Evolutionary conservation across 306 rosid genomes (phyloP).

Genomic region (Glycine tomentella): DNA sequence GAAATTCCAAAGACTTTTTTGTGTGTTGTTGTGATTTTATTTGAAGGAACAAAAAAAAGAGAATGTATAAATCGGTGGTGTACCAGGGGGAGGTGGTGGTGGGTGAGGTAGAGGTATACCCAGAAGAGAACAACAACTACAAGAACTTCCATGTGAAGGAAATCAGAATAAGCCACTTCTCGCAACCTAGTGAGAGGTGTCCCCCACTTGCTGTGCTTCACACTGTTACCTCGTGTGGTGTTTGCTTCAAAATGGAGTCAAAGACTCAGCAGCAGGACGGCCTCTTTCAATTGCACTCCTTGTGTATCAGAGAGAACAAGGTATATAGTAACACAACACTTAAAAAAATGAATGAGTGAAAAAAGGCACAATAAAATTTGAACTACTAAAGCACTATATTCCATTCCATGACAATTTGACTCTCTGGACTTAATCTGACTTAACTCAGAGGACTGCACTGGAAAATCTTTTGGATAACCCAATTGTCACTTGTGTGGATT

Average conservation of each 20-base stretch:
- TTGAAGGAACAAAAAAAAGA: constrained; percentile 44
- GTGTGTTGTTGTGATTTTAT: constrained; percentile 47
- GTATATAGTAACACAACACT: constrained; percentile 65
- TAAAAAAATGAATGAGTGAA: constrained; percentile 12
- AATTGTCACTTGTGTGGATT: constrained; percentile 45
- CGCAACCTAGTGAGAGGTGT: constrained; percentile 98
- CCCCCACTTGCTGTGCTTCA: constrained; percentile 99
- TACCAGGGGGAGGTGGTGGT: constrained; percentile 84
- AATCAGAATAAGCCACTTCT: constrained; percentile 86
- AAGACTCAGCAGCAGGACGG: constrained; percentile 74
- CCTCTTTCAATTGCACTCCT: constrained; percentile 93
- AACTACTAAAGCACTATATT: constrained; percentile 32
- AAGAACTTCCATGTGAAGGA: constrained; percentile 74
- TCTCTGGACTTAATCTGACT: constrained; percentile 50
- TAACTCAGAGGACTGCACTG: constrained; percentile 46
- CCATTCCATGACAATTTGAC: constrained; percentile 48
- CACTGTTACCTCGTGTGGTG: constrained; percentile 76
- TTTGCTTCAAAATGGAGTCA: constrained; percentile 99
- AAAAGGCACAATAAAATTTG: not conserved
- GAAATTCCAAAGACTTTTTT: constrained; percentile 54
- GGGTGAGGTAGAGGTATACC: constrained; percentile 92
- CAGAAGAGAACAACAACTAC: constrained; percentile 70
- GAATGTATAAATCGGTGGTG: constrained; percentile 86
- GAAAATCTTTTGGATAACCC: constrained; percentile 34
- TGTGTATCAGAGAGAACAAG: constrained; percentile 99